Percentiles rank a stretch among this genome's conserved stretches.
Evolutionary conservation across 177 flowering plant genomes (phyloP).

Genomic region (Tripterygium wilfordii): DNA sequence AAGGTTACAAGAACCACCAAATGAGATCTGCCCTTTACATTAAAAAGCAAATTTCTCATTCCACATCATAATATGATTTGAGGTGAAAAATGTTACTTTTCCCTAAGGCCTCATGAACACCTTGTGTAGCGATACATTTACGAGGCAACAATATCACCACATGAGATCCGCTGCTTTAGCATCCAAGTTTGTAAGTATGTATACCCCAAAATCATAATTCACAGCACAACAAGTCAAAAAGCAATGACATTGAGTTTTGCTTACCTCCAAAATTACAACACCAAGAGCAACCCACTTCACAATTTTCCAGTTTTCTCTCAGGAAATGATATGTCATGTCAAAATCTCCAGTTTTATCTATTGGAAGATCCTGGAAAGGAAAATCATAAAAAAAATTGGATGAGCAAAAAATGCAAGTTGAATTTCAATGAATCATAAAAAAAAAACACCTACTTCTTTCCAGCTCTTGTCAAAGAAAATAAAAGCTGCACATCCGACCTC

Average conservation of each 20-base stretch:
- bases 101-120: too few relatives aligned
- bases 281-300: conserved; percentile 93
- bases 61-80: too few relatives aligned
- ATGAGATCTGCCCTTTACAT: too few relatives aligned
- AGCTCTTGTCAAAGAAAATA: conserved; percentile 82
- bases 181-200: too few relatives aligned
- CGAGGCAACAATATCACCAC: too few relatives aligned
- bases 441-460: conserved; percentile 62
- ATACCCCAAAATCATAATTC: too few relatives aligned
- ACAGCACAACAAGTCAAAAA: too few relatives aligned
- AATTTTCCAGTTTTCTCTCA: conserved; percentile 76
- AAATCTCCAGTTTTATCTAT: conserved; percentile 84
- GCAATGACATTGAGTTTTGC: neutral
- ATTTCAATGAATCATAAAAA: neutral
- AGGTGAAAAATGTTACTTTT: too few relatives aligned
- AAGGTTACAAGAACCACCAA: too few relatives aligned
- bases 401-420: conserved; percentile 2
- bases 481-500: conserved; percentile 88
- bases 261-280: conserved; percentile 79
- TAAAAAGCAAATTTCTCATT: too few relatives aligned
- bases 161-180: too few relatives aligned
- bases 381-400: conserved; percentile 6
- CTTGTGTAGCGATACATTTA: too few relatives aligned
- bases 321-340: conserved; percentile 65
- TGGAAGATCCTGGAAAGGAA: conserved; percentile 57